A percentile compares a stretch with the other conserved stretches of the same genome.
Conservation (phyloP, 257 asterid species). For the Fraxinus cuspidata region DNA sequence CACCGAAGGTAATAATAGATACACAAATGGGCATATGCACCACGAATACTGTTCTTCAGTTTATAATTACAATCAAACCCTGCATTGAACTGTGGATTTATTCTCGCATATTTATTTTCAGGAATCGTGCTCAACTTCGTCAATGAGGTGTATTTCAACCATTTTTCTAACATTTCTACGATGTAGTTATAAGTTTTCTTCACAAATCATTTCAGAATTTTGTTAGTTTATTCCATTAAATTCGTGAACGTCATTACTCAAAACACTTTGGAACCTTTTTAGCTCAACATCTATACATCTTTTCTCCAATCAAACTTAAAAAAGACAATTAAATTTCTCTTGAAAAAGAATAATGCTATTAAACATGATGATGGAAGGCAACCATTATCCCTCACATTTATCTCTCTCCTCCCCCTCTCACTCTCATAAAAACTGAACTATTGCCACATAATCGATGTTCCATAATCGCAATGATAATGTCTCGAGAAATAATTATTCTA, state of each 20-base stretch:
- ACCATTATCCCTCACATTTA: too few species aligned
- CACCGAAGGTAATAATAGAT: slow-evolving; percentile 56
- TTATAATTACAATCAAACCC: neutral
- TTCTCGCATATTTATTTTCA: slow-evolving; percentile 32
- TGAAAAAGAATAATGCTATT: too few species aligned
- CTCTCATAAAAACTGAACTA: neutral
- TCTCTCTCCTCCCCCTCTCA: too few species aligned
- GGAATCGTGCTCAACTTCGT: slow-evolving; percentile 92
- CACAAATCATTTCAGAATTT: neutral
- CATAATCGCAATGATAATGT: too few species aligned
- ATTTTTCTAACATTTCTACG: neutral
- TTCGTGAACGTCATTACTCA: neutral
- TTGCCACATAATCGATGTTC: too few species aligned
- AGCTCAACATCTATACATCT: too few species aligned
- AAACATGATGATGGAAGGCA: too few species aligned
- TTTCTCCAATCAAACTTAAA: too few species aligned
- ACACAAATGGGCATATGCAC: neutral
- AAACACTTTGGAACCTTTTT: neutral
- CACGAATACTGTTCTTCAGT: neutral
- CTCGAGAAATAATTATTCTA: neutral
- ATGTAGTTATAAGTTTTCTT: neutral
- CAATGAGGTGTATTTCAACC: slow-evolving; percentile 59
- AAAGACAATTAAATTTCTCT: too few species aligned
- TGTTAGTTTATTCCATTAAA: neutral
- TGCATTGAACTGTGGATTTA: neutral